A percentile compares a stretch with the other conserved stretches of the same genome.
These are phyloP conservation scores for Acer yangbiense DNA, from an alignment of 345 rosid genomes.

Conservation along the genomic window DNA sequence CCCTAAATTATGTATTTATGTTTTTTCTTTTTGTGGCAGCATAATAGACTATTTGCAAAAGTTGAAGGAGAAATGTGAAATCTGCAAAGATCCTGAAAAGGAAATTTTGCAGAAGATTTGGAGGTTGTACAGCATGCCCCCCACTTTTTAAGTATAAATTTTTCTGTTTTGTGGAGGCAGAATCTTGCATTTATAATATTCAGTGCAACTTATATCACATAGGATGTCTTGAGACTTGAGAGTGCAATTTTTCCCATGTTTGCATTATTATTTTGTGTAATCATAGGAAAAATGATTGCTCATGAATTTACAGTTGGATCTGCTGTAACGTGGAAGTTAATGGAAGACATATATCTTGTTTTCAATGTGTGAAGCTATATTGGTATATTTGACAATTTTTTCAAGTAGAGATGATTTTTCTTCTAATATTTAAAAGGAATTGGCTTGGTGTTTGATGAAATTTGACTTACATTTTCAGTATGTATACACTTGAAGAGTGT, in stretches of 20 bases:
- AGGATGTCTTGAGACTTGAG: not conserved
- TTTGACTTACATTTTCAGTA: not conserved
- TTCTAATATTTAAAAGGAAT: not conserved
- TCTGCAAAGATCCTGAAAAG: slow-evolving; percentile 65
- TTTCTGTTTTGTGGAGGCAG: slow-evolving; percentile 13
- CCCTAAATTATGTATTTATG: slow-evolving; percentile 18
- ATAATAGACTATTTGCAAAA: slow-evolving; percentile 66
- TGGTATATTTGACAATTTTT: not conserved
- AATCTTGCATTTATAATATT: slow-evolving; percentile 1
- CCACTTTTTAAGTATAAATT: not conserved
- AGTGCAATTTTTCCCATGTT: not conserved
- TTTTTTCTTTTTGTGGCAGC: slow-evolving; percentile 53
- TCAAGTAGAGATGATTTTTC: not conserved
- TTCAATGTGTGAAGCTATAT: not conserved
- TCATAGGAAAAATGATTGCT: not conserved
- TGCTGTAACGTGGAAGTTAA: not conserved
- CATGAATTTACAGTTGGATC: not conserved
- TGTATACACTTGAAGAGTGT: not conserved
- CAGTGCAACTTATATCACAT: not conserved
- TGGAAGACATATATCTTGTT: slow-evolving; percentile 4
- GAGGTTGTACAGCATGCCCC: slow-evolving; percentile 55
- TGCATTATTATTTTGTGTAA: not conserved
- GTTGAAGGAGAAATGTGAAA: slow-evolving; percentile 80
- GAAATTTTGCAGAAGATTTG: slow-evolving; percentile 52
- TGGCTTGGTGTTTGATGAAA: slow-evolving; percentile 7